phyloP scores from a whole-genome alignment of 208 protist species.

The Crithidia fasciculata region DNA sequence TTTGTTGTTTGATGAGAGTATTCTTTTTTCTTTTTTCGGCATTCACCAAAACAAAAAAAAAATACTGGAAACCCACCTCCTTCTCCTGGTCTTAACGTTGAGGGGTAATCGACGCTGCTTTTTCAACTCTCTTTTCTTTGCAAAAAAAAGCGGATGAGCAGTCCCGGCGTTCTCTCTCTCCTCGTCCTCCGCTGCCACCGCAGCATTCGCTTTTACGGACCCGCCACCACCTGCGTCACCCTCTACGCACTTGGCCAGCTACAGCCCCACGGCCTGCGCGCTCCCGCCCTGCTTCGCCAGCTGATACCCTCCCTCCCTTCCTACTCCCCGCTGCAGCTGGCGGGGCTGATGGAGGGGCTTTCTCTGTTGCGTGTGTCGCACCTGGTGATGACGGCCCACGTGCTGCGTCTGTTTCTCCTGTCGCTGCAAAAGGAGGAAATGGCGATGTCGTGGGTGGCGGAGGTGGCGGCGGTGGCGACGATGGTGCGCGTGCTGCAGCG shows the following conservation, averaged over 20 bases:
- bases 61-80: too few relatives aligned
- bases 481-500: constrained; percentile 20
- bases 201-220: constrained; percentile 37
- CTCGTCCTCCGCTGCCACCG: constrained; percentile 21
- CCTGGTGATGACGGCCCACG: constrained; percentile 44
- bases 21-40: too few relatives aligned
- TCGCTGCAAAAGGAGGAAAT: background rate
- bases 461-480: constrained; percentile 4
- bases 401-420: constrained; percentile 38
- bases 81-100: too few relatives aligned
- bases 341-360: constrained; percentile 39
- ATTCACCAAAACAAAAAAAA: too few relatives aligned
- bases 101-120: too few relatives aligned
- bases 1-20: too few relatives aligned
- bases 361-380: constrained; percentile 40
- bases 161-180: background rate
- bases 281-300: constrained; percentile 10
- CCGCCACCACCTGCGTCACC: constrained; percentile 17
- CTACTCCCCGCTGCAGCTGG: constrained; percentile 23
- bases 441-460: background rate
- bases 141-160: background rate
- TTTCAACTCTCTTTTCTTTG: too few relatives aligned
- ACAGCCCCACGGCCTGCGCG: background rate
- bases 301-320: constrained; percentile 29
- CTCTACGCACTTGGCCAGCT: constrained; percentile 40